Evolutionary conservation across 1,139 yeast genomes (phyloP), one percentile per base, ranked within the genome.

Genomic region (Taiozyma onychis): DNA sequence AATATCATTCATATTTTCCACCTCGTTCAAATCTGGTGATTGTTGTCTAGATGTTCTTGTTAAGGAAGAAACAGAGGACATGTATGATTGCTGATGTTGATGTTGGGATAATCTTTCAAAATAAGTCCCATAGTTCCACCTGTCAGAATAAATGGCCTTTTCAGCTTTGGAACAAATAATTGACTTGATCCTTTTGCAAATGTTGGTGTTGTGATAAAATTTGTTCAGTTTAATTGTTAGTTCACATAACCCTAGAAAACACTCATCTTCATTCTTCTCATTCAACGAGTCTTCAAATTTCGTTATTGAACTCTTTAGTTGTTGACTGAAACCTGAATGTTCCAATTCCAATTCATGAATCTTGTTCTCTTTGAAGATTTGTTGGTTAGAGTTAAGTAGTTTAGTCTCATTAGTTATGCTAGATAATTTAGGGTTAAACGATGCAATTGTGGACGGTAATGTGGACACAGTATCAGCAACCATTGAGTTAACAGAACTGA

Each of bases 51-150:
- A 37, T 18, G 22, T 37, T 21, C 41, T 37, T 11, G 41, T 37
- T 18, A n/a, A 37, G 9, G 41, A 37, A 3, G 24, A 37, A 10
- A 37, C 41, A 5, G 41, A 37, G 11, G 41, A 37, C 24, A 37
- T 18, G 24, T 37, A 18, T 37, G 24, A 37, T 18, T 21, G 9
- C 18, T 21, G 9, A 26, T 46, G 14, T n/a, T 14, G 22, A 39
- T 48, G 41, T 37, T 37, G 24, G 1, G 22, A 9, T 37, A 37
- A 21, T 21, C 14, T 37, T 21, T 37, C 24, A 59, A 78, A 78
- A 55, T 88, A 87, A 13, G 72, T 71, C 49, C 82, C 85, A 63
- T 87, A 87, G 63, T 64, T 75, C 80, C 70, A 84, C 62, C 61
- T 76, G 66, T 48, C 72, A 53, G 57, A 68, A 73, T 66, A 64